Evolutionary conservation across 129 eudicot species (phyloP).

Genomic region (Chrysanthemum makinoi): DNA sequence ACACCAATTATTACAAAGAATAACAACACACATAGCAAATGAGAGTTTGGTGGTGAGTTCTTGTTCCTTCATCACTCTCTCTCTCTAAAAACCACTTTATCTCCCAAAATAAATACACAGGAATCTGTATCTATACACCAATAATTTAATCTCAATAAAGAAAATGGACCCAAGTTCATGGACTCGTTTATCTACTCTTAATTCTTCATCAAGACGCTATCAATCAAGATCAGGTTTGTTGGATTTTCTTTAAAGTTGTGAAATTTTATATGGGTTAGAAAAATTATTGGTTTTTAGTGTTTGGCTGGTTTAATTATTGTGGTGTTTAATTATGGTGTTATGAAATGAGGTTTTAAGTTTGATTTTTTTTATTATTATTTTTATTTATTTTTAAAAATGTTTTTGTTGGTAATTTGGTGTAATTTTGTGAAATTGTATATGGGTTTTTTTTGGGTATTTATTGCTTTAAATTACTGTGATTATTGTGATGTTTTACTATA

Average conservation of each 20-base stretch:
- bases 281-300: too few species aligned
- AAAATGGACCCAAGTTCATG: constrained; percentile 72
- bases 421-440: too few species aligned
- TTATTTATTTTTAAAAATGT: too few species aligned
- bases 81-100: constrained; percentile 29
- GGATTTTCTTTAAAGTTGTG: neutral
- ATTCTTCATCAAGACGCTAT: constrained; percentile 51
- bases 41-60: constrained; percentile 49
- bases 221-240: constrained; percentile 67
- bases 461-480: too few species aligned
- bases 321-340: constrained; percentile 3
- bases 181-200: constrained; percentile 48
- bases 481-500: too few species aligned
- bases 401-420: neutral
- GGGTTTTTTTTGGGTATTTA: too few species aligned
- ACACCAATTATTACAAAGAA: neutral
- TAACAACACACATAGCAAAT: constrained; percentile 18
- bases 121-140: constrained; percentile 15
- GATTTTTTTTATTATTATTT: neutral
- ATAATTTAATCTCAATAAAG: constrained; percentile 6
- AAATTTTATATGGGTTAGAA: too few species aligned
- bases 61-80: constrained; percentile 31
- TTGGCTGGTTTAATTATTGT: neutral
- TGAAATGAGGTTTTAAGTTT: too few species aligned
- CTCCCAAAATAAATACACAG: constrained; percentile 20